Conservation (phyloP, 768 basidiomycete genomes). For the Termitomyces sp. region DNA sequence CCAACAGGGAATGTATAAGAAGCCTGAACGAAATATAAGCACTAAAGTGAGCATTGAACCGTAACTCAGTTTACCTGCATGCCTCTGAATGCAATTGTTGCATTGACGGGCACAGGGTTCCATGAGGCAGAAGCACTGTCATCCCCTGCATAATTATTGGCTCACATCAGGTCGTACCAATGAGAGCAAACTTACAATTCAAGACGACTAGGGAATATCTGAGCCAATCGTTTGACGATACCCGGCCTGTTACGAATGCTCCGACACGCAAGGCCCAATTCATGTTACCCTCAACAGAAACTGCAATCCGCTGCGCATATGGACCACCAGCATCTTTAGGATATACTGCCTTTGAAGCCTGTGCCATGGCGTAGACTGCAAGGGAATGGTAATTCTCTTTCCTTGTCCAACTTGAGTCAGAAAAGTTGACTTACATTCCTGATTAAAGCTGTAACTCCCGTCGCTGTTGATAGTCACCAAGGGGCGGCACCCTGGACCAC, state of each 20-base stretch:
- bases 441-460: slow-evolving; percentile 60
- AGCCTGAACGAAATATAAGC: slow-evolving; percentile 30
- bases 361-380: slow-evolving; percentile 66
- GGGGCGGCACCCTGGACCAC: slow-evolving; percentile 55
- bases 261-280: slow-evolving; percentile 58
- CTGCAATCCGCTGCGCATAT: slow-evolving; percentile 63
- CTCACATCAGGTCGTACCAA: not conserved
- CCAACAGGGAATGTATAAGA: slow-evolving; percentile 77
- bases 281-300: slow-evolving; percentile 50
- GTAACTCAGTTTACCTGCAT: slow-evolving; percentile 37
- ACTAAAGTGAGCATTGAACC: not conserved
- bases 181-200: slow-evolving; percentile 42
- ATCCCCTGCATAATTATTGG: slow-evolving; percentile 28
- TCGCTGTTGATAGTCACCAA: slow-evolving; percentile 63
- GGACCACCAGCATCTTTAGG: slow-evolving; percentile 66
- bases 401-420: not conserved
- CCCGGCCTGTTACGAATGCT: slow-evolving; percentile 59
- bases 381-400: not conserved
- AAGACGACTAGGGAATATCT: slow-evolving; percentile 71
- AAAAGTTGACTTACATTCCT: slow-evolving; percentile 51
- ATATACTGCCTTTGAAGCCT: slow-evolving; percentile 67
- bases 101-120: slow-evolving; percentile 47
- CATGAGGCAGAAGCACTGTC: slow-evolving; percentile 44
- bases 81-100: slow-evolving; percentile 63
- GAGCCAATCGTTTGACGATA: slow-evolving; percentile 47